A percentile compares a stretch with the other conserved stretches of the same genome.
Conservation (phyloP, 1,284 basidiomycete genomes). For the Lentinula novae-zelandiae region DNA sequence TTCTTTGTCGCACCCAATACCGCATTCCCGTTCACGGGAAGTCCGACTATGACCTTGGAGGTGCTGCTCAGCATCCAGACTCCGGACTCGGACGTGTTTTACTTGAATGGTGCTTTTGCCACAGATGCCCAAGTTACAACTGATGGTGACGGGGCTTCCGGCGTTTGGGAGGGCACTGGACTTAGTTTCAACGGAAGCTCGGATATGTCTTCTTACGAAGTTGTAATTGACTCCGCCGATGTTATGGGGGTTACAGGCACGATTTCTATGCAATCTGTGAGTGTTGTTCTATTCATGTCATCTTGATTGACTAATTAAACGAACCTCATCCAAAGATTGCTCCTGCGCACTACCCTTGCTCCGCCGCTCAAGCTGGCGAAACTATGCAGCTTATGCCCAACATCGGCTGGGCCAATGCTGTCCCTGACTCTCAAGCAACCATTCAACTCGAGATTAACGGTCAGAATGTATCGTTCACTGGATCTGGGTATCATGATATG, state of each 20-base stretch:
- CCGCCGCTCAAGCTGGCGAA: slow-evolving; percentile 6
- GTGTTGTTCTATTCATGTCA: background rate
- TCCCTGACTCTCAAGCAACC: slow-evolving; percentile 16
- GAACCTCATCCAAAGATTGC: slow-evolving; percentile 10
- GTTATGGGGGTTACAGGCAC: slow-evolving; percentile 7
- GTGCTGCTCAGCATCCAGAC: slow-evolving; percentile 12
- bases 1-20: slow-evolving; percentile 13
- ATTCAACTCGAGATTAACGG: slow-evolving; percentile 15
- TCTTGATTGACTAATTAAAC: background rate
- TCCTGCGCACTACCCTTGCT: slow-evolving; percentile 17
- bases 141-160: slow-evolving; percentile 9
- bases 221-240: slow-evolving; percentile 7
- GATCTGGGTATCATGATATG: slow-evolving; percentile 20
- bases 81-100: slow-evolving; percentile 9
- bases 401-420: slow-evolving; percentile 19
- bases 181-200: slow-evolving; percentile 12
- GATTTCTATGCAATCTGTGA: slow-evolving; percentile 13
- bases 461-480: slow-evolving; percentile 2
- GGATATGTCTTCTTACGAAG: background rate
- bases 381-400: slow-evolving; percentile 15
- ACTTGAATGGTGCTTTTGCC: slow-evolving; percentile 3
- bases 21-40: slow-evolving; percentile 3
- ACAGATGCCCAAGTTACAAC: background rate
- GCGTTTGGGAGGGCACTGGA: slow-evolving; percentile 16
- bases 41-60: background rate